Evolutionary conservation across 805 yeast genomes (phyloP).

Genomic region (Aciculoconidium aculeatum): DNA sequence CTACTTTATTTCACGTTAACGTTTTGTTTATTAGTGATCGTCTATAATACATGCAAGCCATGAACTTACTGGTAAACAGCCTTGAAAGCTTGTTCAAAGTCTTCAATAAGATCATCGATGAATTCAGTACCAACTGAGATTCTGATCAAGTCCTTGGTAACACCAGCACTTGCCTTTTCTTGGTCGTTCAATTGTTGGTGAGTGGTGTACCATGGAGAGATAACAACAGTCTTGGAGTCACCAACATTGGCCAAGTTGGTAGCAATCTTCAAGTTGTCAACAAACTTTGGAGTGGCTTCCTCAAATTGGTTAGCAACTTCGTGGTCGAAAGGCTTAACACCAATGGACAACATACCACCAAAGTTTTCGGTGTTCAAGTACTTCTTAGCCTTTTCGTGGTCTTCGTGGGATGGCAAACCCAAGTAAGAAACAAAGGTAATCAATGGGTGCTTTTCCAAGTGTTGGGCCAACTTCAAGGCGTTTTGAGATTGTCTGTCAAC

Average conservation of each 20-base stretch:
- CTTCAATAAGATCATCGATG: conserved; percentile 65
- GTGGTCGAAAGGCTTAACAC: conserved; percentile 61
- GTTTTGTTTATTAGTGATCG: not conserved
- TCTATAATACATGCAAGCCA: not conserved
- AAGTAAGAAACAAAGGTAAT: conserved; percentile 91
- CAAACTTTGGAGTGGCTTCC: conserved; percentile 77
- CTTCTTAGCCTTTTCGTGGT: conserved; percentile 78
- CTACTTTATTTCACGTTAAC: too few species aligned
- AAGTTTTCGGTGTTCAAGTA: conserved; percentile 56
- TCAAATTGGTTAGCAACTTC: conserved; percentile 48
- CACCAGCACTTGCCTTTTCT: conserved; percentile 81
- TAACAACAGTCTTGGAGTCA: conserved; percentile 90
- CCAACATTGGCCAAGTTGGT: conserved; percentile 96
- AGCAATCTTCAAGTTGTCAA: conserved; percentile 77
- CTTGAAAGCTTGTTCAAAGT: conserved; percentile 78
- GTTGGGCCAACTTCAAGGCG: conserved; percentile 73
- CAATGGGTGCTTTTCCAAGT: conserved; percentile 63
- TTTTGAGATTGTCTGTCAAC: conserved; percentile 88
- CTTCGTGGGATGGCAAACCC: conserved; percentile 73
- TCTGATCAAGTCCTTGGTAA: conserved; percentile 81
- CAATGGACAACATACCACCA: conserved; percentile 87
- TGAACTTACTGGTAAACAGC: conserved; percentile 36
- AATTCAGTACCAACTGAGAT: conserved; percentile 86
- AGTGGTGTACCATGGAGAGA: conserved; percentile 94
- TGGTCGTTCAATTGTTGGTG: conserved; percentile 85